Percentiles rank a stretch among this genome's conserved stretches.
Evolutionary conservation across 2,329 filamentous ascomycete species (phyloP).

Genomic region (Furcasterigmium sp.): DNA sequence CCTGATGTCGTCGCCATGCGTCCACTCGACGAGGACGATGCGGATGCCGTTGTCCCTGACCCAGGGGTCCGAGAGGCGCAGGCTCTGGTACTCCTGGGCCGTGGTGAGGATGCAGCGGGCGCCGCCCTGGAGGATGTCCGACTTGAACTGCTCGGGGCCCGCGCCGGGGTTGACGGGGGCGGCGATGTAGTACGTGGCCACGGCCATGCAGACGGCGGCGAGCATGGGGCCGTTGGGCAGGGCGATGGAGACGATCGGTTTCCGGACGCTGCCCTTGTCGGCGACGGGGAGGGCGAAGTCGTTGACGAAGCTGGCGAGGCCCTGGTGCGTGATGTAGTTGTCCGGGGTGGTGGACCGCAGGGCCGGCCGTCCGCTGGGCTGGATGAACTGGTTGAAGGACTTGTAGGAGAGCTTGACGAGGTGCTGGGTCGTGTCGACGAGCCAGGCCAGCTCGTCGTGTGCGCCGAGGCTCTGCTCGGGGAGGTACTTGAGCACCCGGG

Average conservation of each 20-base stretch:
- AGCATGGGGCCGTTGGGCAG: conserved; percentile 49
- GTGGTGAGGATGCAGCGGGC: conserved; percentile 42
- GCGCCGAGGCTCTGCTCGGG: conserved; percentile 19
- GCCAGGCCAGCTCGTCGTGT: conserved; percentile 4
- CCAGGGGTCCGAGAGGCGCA: conserved; percentile 27
- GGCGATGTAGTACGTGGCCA: conserved; percentile 43
- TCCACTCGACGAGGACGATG: conserved; percentile 32
- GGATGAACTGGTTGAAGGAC: conserved; percentile 32
- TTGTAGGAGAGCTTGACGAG: conserved; percentile 24
- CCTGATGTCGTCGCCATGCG: conserved; percentile 28
- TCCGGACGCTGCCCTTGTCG: conserved; percentile 12
- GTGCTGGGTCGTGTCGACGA: conserved; percentile 13
- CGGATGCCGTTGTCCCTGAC: conserved; percentile 25
- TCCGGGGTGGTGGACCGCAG: conserved; percentile 18
- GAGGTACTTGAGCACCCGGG: conserved; percentile 26
- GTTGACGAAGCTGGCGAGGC: conserved; percentile 23
- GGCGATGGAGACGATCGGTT: conserved; percentile 43
- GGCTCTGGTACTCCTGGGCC: conserved; percentile 28
- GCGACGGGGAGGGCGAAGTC: conserved; percentile 23
- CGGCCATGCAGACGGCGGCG: conserved; percentile 43
- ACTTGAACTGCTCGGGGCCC: conserved; percentile 42
- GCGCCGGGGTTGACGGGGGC: conserved; percentile 46
- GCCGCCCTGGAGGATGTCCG: conserved; percentile 41
- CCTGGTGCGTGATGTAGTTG: conserved; percentile 23
- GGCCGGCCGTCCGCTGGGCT: conserved; percentile 18